Evolutionary conservation across 2,329 filamentous ascomycete genomes (phyloP).

Genomic region (Pyrenophora seminiperda): DNA sequence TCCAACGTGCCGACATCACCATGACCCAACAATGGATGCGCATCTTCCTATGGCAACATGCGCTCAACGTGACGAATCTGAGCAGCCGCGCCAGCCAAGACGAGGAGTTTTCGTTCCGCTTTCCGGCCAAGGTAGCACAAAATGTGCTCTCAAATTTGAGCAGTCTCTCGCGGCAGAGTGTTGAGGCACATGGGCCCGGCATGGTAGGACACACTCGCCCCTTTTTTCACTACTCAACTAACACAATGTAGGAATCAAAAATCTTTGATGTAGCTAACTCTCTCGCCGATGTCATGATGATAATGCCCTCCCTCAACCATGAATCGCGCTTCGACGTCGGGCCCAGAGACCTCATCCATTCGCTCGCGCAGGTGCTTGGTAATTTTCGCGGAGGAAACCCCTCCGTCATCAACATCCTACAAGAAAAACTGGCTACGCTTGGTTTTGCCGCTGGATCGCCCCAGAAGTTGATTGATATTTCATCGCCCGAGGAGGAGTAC

Average conservation of each 20-base stretch:
- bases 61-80: conserved; percentile 42
- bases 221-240: background rate
- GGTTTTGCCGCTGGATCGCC: conserved; percentile 37
- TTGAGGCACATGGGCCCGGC: conserved; percentile 45
- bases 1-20: conserved; percentile 45
- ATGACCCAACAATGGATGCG: conserved; percentile 49
- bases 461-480: conserved; percentile 38
- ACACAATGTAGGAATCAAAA: conserved; percentile 37
- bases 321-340: conserved; percentile 39
- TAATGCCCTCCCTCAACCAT: conserved; percentile 41
- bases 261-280: conserved; percentile 46
- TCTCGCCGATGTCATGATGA: conserved; percentile 46
- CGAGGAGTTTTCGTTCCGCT: conserved; percentile 45
- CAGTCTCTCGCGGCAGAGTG: conserved; percentile 38
- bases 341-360: conserved; percentile 43
- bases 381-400: conserved; percentile 44
- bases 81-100: conserved; percentile 33
- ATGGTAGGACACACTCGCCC: conserved; percentile 32
- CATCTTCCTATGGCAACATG: conserved; percentile 46
- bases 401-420: conserved; percentile 41
- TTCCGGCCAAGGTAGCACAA: conserved; percentile 43
- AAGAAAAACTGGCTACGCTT: conserved; percentile 38
- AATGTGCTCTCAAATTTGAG: conserved; percentile 39
- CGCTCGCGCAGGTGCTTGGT: conserved; percentile 36
- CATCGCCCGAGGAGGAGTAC: conserved; percentile 40